phyloP scores from a whole-genome alignment of 108 stramenopile species.

The Mediolabrus comicus region DNA sequence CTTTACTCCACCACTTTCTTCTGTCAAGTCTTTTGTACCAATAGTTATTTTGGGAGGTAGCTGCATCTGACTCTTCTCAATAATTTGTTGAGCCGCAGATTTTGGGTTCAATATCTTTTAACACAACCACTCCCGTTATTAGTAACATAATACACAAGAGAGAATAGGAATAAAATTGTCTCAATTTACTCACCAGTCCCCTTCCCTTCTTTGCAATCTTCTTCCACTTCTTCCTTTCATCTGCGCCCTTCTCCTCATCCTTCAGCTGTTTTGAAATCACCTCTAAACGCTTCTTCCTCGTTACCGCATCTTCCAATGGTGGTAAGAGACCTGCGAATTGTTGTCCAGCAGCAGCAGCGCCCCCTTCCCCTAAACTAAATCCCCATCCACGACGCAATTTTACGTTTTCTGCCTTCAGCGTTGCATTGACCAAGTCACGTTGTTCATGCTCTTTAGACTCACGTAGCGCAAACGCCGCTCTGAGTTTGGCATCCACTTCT shows the following conservation, averaged over 20 bases:
- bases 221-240: slow-evolving; percentile 41
- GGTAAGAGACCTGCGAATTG: slow-evolving; percentile 9
- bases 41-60: slow-evolving; percentile 29
- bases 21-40: slow-evolving; percentile 33
- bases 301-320: slow-evolving; percentile 40
- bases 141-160: background rate
- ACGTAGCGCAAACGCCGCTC: slow-evolving; percentile 77
- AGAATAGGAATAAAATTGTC: background rate
- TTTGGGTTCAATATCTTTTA: slow-evolving; percentile 42
- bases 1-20: slow-evolving; percentile 13
- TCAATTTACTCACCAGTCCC: slow-evolving; percentile 14
- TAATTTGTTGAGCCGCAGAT: slow-evolving; percentile 23
- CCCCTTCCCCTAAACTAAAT: slow-evolving; percentile 27
- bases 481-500: slow-evolving; percentile 54
- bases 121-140: slow-evolving; percentile 2
- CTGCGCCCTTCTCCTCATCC: slow-evolving; percentile 47
- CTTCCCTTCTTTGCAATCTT: slow-evolving; percentile 29
- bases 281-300: slow-evolving; percentile 61
- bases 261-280: slow-evolving; percentile 67
- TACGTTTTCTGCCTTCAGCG: slow-evolving; percentile 50
- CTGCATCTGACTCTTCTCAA: slow-evolving; percentile 12
- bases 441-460: slow-evolving; percentile 85
- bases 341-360: slow-evolving; percentile 4
- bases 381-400: slow-evolving; percentile 40
- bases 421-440: slow-evolving; percentile 67